These are phyloP conservation scores for Alternaria burnsii DNA, from an alignment of 2,329 filamentous ascomycete species.

Conservation along the genomic window DNA sequence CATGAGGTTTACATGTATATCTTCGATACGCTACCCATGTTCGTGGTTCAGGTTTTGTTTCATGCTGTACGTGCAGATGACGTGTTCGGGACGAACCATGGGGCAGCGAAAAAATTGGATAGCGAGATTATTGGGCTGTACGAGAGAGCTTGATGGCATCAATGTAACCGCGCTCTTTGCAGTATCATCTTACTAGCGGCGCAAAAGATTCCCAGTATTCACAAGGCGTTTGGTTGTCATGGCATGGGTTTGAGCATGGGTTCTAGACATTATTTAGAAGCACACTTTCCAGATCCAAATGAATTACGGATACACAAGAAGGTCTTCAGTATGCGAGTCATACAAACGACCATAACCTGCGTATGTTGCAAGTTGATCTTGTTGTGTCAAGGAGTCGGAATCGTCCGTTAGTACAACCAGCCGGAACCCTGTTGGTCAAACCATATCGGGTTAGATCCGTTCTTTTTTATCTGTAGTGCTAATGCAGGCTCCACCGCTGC, in stretches of 20 bases:
- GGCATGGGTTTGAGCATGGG: not conserved
- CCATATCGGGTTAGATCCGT: not conserved
- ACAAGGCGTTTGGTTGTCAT: not conserved
- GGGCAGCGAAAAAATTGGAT: slow-evolving; percentile 9
- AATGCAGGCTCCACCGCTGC: not conserved
- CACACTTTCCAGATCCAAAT: not conserved
- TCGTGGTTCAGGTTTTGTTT: slow-evolving; percentile 51
- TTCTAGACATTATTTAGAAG: not conserved
- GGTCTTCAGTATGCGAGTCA: not conserved
- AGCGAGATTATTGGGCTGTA: not conserved
- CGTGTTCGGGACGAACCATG: slow-evolving; percentile 26
- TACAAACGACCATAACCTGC: not conserved
- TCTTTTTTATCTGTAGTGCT: not conserved
- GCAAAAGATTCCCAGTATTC: not conserved
- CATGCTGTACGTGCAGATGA: slow-evolving; percentile 31
- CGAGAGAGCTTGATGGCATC: not conserved
- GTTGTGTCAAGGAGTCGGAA: not conserved
- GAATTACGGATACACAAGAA: not conserved
- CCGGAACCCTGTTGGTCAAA: not conserved
- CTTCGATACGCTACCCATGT: slow-evolving; percentile 57
- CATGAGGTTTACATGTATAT: slow-evolving; percentile 57
- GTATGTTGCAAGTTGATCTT: not conserved
- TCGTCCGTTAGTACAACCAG: not conserved
- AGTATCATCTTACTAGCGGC: not conserved
- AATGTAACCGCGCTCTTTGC: not conserved